Evolutionary conservation across 257 asterid genomes (phyloP).

Genomic region (Petunia axillaris): DNA sequence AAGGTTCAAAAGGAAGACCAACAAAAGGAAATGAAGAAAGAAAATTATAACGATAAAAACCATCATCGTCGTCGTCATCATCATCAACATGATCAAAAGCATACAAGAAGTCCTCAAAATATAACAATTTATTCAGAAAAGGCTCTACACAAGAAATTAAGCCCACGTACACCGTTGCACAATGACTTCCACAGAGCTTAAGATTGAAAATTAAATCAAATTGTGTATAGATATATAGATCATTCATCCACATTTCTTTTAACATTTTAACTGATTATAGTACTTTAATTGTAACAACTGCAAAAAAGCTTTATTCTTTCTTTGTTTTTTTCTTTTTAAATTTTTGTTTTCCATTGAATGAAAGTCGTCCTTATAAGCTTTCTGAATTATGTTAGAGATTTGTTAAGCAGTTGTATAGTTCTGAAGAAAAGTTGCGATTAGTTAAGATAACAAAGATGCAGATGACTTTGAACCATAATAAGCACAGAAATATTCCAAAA

Average conservation of each 20-base stretch:
- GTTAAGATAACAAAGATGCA: not conserved
- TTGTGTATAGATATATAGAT: not conserved
- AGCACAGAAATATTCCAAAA: not conserved
- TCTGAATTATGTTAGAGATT: not conserved
- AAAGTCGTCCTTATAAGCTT: not conserved
- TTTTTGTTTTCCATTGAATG: not conserved
- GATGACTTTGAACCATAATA: no score
- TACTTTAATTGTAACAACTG: not conserved
- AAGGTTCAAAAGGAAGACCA: not conserved
- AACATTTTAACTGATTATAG: not conserved
- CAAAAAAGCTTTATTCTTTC: not conserved
- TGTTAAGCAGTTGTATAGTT: not conserved
- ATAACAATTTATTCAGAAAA: conserved; percentile 13
- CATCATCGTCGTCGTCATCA: not conserved
- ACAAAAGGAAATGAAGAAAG: conserved; percentile 20
- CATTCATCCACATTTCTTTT: not conserved
- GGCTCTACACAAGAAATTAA: conserved; percentile 16
- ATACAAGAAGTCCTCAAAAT: conserved; percentile 1
- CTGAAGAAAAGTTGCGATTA: not conserved
- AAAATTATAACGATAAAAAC: not conserved
- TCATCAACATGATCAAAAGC: not conserved
- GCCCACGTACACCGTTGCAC: conserved; percentile 19
- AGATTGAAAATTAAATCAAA: not conserved
- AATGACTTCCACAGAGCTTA: conserved; percentile 17
- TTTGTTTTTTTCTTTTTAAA: not conserved